phyloP scores from a whole-genome alignment of 257 asterid genomes.

The Solanum arcanum region DNA sequence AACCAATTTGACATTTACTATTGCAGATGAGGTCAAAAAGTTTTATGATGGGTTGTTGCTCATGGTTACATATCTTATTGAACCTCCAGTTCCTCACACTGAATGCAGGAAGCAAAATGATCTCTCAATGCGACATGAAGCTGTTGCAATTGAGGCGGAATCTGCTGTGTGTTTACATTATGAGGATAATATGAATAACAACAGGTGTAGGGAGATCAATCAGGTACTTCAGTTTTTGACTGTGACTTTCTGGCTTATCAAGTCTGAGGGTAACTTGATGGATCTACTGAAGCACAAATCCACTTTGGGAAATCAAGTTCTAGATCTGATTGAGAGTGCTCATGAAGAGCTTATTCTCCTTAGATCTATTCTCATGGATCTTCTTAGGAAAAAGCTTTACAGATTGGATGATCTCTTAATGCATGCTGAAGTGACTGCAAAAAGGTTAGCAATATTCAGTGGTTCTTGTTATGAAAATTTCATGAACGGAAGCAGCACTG shows the following conservation, averaged over 20 bases:
- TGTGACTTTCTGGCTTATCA: not conserved
- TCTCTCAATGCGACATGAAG: not conserved
- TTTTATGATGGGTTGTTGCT: not conserved
- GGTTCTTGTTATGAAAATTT: not conserved
- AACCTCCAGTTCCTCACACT: not conserved
- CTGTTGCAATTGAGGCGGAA: not conserved
- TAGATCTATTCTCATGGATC: not conserved
- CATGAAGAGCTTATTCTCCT: not conserved
- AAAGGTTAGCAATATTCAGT: not conserved
- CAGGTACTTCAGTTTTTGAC: not conserved
- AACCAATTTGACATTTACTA: not conserved
- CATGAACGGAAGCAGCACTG: not conserved
- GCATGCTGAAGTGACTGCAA: not conserved
- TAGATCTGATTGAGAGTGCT: not conserved
- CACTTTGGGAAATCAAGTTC: not conserved
- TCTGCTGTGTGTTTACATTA: not conserved
- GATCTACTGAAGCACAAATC: not conserved
- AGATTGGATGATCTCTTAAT: not conserved
- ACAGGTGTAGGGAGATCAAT: not conserved
- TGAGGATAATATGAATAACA: not conserved
- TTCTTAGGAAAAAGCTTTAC: not conserved
- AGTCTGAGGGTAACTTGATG: not conserved
- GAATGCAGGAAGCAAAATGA: not conserved
- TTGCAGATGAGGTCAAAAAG: not conserved
- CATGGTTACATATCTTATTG: not conserved